Percentiles rank a stretch among this genome's conserved stretches.
These are phyloP conservation scores for Leccinum disarticulatum DNA, from an alignment of 768 basidiomycete species.

Conservation along the genomic window DNA sequence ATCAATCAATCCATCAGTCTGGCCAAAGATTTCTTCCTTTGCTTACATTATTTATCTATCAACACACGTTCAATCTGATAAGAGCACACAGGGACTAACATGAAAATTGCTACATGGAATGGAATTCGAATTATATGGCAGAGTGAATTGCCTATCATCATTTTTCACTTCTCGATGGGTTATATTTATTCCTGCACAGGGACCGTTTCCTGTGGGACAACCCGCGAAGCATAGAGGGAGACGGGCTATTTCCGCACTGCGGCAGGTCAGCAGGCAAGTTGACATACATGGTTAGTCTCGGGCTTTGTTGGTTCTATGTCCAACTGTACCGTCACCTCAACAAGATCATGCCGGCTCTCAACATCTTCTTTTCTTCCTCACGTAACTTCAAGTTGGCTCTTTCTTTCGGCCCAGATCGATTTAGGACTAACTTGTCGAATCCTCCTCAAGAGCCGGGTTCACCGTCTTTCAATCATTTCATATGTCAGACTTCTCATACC, in stretches of 20 bases:
- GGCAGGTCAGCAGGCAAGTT: not conserved
- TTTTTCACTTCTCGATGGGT: slow-evolving; percentile 12
- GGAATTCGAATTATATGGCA: slow-evolving; percentile 24
- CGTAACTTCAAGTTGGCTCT: not conserved
- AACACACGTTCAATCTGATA: not conserved
- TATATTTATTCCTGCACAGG: not conserved
- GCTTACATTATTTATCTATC: slow-evolving; percentile 1
- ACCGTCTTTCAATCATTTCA: not conserved
- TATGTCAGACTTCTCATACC: not conserved
- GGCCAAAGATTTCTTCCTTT: slow-evolving; percentile 6
- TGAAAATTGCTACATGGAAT: slow-evolving; percentile 17
- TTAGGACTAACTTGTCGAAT: not conserved
- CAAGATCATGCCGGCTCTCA: not conserved
- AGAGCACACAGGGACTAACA: not conserved
- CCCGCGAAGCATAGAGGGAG: slow-evolving; percentile 17
- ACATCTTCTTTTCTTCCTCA: not conserved
- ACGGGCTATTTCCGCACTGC: slow-evolving; percentile 22
- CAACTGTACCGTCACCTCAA: not conserved
- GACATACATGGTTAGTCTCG: slow-evolving; percentile 16
- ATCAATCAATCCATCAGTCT: slow-evolving; percentile 13
- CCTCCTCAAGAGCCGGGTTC: not conserved
- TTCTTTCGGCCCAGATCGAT: not conserved
- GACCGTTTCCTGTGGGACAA: not conserved
- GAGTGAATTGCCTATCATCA: slow-evolving; percentile 17
- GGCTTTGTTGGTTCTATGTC: not conserved